A percentile compares a stretch with the other conserved stretches of the same genome.
Conservation (phyloP, 1,139 yeast species). For the Suhomyces guaymorum region DNA sequence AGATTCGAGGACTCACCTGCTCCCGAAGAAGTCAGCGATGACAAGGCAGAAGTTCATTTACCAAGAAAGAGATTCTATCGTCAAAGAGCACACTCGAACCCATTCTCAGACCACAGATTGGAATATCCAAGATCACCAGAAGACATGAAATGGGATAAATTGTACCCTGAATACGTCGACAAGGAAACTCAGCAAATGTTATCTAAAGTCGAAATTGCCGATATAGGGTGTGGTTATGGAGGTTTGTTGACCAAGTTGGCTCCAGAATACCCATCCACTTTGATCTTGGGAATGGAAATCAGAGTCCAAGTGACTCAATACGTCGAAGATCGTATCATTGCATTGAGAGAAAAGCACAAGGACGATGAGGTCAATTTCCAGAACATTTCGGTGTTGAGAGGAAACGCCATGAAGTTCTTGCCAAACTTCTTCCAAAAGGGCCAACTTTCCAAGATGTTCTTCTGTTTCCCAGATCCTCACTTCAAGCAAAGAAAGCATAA, state of each 20-base stretch:
- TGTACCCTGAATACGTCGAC: constrained; percentile 64
- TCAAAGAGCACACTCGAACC: constrained; percentile 97
- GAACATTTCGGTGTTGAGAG: constrained; percentile 87
- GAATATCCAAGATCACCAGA: constrained; percentile 84
- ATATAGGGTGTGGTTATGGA: constrained; percentile 97
- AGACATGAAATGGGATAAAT: constrained; percentile 81
- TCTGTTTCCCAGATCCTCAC: constrained; percentile 99
- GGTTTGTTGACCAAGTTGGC: constrained; percentile 84
- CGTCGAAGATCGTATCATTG: constrained; percentile 92
- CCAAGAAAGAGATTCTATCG: constrained; percentile 88
- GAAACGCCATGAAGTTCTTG: constrained; percentile 94
- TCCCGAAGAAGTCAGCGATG: constrained; percentile 7
- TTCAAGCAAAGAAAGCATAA: constrained; percentile 96
- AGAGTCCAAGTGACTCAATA: constrained; percentile 96
- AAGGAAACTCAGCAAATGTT: constrained; percentile 43
- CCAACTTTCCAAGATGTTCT: constrained; percentile 86
- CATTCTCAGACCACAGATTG: constrained; percentile 90
- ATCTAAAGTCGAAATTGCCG: constrained; percentile 81
- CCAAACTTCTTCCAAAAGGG: constrained; percentile 88
- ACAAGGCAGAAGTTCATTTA: constrained; percentile 38
- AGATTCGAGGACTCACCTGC: constrained; percentile 24
- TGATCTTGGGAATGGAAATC: constrained; percentile 93
- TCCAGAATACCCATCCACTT: constrained; percentile 67
- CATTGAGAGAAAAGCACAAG: constrained; percentile 64
- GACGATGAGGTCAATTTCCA: constrained; percentile 49